These are phyloP conservation scores for Puya raimondii DNA, from an alignment of 176 grass and related monocot species.

Conservation along the genomic window DNA sequence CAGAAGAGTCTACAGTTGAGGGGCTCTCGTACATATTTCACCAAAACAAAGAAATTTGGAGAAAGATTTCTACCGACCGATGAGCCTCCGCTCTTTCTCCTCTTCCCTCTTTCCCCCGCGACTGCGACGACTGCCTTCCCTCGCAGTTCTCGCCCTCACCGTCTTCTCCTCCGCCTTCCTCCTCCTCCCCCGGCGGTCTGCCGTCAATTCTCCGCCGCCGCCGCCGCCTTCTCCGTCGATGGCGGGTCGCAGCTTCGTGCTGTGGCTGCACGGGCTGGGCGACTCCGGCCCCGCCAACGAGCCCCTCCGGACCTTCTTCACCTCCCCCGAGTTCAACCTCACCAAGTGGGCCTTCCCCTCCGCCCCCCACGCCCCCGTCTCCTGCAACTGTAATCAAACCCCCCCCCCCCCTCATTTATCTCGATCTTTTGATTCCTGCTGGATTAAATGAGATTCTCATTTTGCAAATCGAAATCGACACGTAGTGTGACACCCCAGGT, in stretches of 20 bases:
- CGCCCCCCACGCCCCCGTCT: conserved; percentile 53
- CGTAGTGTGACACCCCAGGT: no score
- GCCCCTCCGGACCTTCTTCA: conserved; percentile 75
- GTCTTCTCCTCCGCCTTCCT: conserved; percentile 29
- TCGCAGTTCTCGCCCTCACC: conserved; percentile 39
- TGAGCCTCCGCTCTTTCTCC: not conserved
- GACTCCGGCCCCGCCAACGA: conserved; percentile 91
- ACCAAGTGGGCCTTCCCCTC: conserved; percentile 72
- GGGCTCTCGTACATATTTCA: not conserved
- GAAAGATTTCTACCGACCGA: not conserved
- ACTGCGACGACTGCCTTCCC: not conserved
- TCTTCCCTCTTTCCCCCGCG: conserved; percentile 27
- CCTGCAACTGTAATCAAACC: conserved; percentile 55
- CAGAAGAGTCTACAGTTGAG: no score
- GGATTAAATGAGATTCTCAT: not conserved
- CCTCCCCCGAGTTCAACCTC: conserved; percentile 54
- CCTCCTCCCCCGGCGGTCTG: conserved; percentile 18
- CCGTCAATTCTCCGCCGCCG: not conserved
- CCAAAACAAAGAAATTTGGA: not conserved
- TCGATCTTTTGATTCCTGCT: not conserved
- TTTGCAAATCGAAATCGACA: no score
- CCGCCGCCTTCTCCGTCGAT: conserved; percentile 22
- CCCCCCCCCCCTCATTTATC: not conserved
- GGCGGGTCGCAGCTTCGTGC: conserved; percentile 56
- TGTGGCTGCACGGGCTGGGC: conserved; percentile 88